phyloP scores from a whole-genome alignment of 2,329 filamentous ascomycete species.

The Oidium heveae region DNA sequence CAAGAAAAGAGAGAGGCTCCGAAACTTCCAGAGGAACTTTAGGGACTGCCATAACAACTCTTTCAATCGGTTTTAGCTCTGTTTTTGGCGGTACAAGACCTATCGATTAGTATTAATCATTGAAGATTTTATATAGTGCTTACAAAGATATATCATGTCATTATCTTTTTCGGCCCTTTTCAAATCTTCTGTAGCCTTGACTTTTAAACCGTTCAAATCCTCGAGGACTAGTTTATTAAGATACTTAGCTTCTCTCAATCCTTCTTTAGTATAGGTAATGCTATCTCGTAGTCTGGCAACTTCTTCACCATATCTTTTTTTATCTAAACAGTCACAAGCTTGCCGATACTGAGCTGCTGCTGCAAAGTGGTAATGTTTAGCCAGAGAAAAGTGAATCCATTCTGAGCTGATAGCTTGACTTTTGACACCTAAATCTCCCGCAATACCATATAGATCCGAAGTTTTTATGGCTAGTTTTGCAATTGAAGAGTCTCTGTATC shows the following conservation, averaged over 20 bases:
- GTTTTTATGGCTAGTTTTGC: conserved; percentile 77
- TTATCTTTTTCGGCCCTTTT: conserved; percentile 92
- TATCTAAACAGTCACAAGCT: conserved; percentile 76
- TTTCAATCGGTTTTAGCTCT: conserved; percentile 62
- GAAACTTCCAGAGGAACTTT: conserved; percentile 61
- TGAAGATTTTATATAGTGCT: conserved; percentile 9
- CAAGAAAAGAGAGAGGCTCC: conserved; percentile 55
- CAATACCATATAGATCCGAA: conserved; percentile 68
- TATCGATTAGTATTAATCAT: conserved; percentile 15
- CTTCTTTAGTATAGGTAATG: conserved; percentile 59
- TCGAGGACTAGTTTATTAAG: conserved; percentile 59
- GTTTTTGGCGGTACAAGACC: conserved; percentile 66
- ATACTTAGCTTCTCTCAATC: conserved; percentile 60
- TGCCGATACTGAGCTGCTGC: conserved; percentile 84
- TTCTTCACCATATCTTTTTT: conserved; percentile 85
- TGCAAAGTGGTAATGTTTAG: conserved; percentile 92
- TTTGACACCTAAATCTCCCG: conserved; percentile 65
- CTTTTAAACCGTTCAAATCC: conserved; percentile 65
- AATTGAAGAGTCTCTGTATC: conserved; percentile 76
- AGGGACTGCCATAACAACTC: conserved; percentile 67
- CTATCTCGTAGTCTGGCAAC: conserved; percentile 68
- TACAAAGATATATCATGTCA: conserved; percentile 74
- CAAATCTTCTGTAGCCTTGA: conserved; percentile 59
- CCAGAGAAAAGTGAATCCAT: conserved; percentile 95
- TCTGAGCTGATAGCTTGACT: conserved; percentile 75